A percentile compares a stretch with the other conserved stretches of the same genome.
These are phyloP conservation scores for Candida sp. DNA, from an alignment of 1,139 yeast genomes.

Conservation along the genomic window DNA sequence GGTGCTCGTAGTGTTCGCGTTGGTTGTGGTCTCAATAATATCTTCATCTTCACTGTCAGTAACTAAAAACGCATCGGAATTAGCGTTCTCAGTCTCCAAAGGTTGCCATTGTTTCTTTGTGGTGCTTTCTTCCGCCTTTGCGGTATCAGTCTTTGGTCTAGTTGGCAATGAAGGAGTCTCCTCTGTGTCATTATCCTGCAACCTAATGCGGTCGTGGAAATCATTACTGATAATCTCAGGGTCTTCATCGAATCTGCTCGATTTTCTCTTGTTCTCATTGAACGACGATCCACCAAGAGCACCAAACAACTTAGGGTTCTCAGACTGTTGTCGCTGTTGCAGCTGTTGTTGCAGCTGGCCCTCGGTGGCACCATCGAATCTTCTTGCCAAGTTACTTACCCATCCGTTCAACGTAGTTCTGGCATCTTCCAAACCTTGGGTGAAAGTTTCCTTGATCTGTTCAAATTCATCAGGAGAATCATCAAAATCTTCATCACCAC, in stretches of 20 bases:
- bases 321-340: conserved; percentile 11
- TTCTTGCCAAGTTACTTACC: conserved; percentile 76
- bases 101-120: conserved; percentile 62
- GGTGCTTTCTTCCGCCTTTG: conserved; percentile 16
- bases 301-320: conserved; percentile 45
- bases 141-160: conserved; percentile 14
- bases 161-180: conserved; percentile 49
- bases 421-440: conserved; percentile 86
- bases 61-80: conserved; percentile 74
- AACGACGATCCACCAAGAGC: conserved; percentile 52
- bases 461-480: conserved; percentile 70
- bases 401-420: conserved; percentile 78
- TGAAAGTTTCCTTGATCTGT: conserved; percentile 70
- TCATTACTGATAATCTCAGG: conserved; percentile 57
- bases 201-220: conserved; percentile 57
- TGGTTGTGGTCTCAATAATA: conserved; percentile 9
- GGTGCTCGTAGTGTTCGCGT: neutral
- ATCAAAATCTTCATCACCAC: conserved; percentile 39
- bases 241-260: conserved; percentile 54
- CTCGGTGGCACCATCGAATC: conserved; percentile 39
- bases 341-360: neutral
- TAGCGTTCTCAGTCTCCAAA: conserved; percentile 55
- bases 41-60: conserved; percentile 71
- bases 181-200: conserved; percentile 45
- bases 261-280: conserved; percentile 33